A percentile compares a stretch with the other conserved stretches of the same genome.
Conservation (phyloP, 1,284 basidiomycete species). For the Rhodotorula sp. region DNA sequence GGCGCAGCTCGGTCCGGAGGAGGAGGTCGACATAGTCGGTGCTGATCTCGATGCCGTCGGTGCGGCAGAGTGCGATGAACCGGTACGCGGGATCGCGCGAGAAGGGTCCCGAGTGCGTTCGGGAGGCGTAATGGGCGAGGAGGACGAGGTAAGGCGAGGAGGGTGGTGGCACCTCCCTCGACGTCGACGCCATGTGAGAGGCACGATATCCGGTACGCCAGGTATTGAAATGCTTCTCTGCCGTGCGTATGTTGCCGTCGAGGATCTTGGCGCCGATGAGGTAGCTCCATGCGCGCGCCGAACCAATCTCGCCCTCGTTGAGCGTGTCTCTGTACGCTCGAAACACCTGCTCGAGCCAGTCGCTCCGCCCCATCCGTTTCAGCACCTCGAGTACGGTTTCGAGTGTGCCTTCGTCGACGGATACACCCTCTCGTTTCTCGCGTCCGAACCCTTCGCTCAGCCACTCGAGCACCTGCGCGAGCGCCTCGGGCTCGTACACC, state of each 20-base stretch:
- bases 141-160: conserved; percentile 35
- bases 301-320: background rate
- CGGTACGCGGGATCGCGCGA: conserved; percentile 27
- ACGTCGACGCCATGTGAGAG: background rate
- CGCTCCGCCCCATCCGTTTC: conserved; percentile 17
- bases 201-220: conserved; percentile 12
- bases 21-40: conserved; percentile 20
- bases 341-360: conserved; percentile 30
- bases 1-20: conserved; percentile 30
- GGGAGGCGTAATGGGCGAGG: conserved; percentile 14
- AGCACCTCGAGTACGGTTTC: conserved; percentile 19
- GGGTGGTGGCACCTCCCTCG: background rate
- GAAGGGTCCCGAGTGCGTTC: background rate
- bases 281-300: conserved; percentile 16
- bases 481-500: conserved; percentile 12
- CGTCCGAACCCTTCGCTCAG: conserved; percentile 16
- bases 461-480: conserved; percentile 27
- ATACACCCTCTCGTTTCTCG: background rate
- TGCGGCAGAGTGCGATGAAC: conserved; percentile 12
- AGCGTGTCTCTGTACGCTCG: conserved; percentile 18
- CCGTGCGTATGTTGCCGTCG: conserved; percentile 10
- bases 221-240: conserved; percentile 12
- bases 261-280: conserved; percentile 14
- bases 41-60: conserved; percentile 19
- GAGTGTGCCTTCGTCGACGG: conserved; percentile 15